These are phyloP conservation scores for Lactuca sativa DNA, from an alignment of 129 eudicot genomes.

Conservation along the genomic window DNA sequence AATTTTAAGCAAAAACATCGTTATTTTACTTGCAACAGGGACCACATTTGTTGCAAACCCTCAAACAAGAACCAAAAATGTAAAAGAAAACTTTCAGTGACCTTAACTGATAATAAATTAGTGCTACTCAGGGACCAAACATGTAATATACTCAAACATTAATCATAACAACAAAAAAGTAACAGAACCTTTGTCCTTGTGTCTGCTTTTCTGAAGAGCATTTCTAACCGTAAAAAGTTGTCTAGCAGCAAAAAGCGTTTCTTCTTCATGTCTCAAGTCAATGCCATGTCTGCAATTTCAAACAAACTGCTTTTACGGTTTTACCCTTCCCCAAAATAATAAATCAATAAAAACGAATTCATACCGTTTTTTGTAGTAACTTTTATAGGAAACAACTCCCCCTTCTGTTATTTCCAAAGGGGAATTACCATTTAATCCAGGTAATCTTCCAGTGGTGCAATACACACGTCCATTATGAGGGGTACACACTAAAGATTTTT, in stretches of 20 bases:
- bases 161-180: background rate
- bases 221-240: constrained; percentile 54
- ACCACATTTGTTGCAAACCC: too few relatives aligned
- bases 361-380: constrained; percentile 52
- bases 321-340: background rate
- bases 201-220: constrained; percentile 48
- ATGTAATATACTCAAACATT: background rate
- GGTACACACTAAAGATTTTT: constrained; percentile 66
- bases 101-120: too few relatives aligned
- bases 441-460: constrained; percentile 45
- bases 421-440: constrained; percentile 49
- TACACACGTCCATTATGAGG: constrained; percentile 72
- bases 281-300: constrained; percentile 52
- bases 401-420: constrained; percentile 36
- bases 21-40: too few relatives aligned
- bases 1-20: too few relatives aligned
- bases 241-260: constrained; percentile 55
- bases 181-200: constrained; percentile 41
- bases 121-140: background rate
- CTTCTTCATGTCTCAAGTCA: constrained; percentile 38
- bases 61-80: too few relatives aligned
- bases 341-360: background rate
- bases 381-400: constrained; percentile 40
- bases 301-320: background rate
- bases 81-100: too few relatives aligned